phyloP scores from a whole-genome alignment of 345 rosid genomes.

The Draba incana region DNA sequence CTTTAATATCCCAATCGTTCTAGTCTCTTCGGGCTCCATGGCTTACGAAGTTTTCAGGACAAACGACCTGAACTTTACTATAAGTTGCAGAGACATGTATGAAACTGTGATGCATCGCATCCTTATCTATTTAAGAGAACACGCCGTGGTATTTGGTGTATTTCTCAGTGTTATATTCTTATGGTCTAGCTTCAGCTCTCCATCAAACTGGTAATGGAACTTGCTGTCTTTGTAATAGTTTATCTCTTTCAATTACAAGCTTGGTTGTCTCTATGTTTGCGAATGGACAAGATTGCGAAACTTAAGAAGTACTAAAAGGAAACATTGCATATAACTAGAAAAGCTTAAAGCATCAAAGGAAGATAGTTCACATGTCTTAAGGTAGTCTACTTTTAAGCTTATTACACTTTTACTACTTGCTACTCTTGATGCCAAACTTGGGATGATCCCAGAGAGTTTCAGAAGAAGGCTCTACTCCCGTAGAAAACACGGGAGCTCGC shows the following conservation, averaged over 20 bases:
- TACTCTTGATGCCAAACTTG: constrained; percentile 41
- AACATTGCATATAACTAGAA: constrained; percentile 28
- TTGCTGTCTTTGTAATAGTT: constrained; percentile 10
- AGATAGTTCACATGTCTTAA: constrained; percentile 29
- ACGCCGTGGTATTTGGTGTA: too few relatives aligned
- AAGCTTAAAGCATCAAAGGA: constrained; percentile 28
- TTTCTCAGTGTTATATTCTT: too few relatives aligned
- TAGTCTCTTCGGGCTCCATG: constrained; percentile 49
- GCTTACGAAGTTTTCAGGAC: constrained; percentile 45
- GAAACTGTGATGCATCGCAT: neutral
- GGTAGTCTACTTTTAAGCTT: constrained; percentile 35
- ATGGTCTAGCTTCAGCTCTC: too few relatives aligned
- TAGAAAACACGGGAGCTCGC: constrained; percentile 84
- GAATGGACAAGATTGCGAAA: constrained; percentile 1
- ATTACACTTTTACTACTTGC: constrained; percentile 36
- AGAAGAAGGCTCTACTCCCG: constrained; percentile 98
- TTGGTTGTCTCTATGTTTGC: neutral
- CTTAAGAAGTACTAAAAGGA: constrained; percentile 4
- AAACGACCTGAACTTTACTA: constrained; percentile 35
- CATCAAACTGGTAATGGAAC: neutral
- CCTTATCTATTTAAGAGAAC: too few relatives aligned
- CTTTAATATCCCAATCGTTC: constrained; percentile 35
- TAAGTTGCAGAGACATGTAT: constrained; percentile 9
- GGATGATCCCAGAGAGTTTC: constrained; percentile 30
- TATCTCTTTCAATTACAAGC: neutral